These are phyloP conservation scores for Podospora pseudopauciseta DNA, from an alignment of 495 filamentous ascomycete genomes.

Conservation along the genomic window DNA sequence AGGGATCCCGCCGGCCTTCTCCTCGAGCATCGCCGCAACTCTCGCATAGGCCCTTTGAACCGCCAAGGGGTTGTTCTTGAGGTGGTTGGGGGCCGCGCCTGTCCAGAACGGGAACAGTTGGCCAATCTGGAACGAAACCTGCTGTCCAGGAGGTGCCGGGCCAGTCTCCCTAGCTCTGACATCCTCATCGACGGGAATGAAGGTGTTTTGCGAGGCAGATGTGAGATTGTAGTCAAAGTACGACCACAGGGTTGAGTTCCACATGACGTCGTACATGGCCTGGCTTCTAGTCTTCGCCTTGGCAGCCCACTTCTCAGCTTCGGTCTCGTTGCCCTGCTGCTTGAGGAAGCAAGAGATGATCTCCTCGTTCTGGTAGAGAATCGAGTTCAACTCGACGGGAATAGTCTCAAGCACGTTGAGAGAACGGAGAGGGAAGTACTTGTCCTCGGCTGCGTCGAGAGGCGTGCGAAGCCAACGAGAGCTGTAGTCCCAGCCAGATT, in stretches of 20 bases:
- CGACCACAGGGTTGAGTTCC: constrained; percentile 44
- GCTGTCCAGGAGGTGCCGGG: constrained; percentile 37
- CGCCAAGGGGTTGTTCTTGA: constrained; percentile 46
- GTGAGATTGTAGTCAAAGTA: constrained; percentile 54
- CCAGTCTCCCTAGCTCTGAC: constrained; percentile 28
- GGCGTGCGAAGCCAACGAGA: constrained; percentile 41
- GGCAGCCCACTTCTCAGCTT: constrained; percentile 31
- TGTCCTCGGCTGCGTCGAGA: constrained; percentile 41
- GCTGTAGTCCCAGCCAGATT: constrained; percentile 49
- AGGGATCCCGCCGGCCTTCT: constrained; percentile 41
- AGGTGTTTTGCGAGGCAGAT: constrained; percentile 37
- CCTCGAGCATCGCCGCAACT: constrained; percentile 35
- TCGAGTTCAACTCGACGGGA: constrained; percentile 50
- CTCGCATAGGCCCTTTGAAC: constrained; percentile 39
- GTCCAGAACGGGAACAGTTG: constrained; percentile 53
- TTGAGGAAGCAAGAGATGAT: constrained; percentile 39
- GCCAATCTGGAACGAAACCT: constrained; percentile 41
- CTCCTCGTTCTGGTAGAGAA: constrained; percentile 48
- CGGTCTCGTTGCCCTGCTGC: constrained; percentile 29
- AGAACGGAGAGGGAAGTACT: constrained; percentile 50
- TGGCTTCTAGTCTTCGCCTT: constrained; percentile 38
- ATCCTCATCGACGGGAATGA: constrained; percentile 38
- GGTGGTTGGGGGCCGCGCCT: constrained; percentile 42
- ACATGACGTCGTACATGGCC: constrained; percentile 47
- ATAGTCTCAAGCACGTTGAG: constrained; percentile 41